Conservation (phyloP, 179 eudicot species). For the Kewa caespitosa region DNA sequence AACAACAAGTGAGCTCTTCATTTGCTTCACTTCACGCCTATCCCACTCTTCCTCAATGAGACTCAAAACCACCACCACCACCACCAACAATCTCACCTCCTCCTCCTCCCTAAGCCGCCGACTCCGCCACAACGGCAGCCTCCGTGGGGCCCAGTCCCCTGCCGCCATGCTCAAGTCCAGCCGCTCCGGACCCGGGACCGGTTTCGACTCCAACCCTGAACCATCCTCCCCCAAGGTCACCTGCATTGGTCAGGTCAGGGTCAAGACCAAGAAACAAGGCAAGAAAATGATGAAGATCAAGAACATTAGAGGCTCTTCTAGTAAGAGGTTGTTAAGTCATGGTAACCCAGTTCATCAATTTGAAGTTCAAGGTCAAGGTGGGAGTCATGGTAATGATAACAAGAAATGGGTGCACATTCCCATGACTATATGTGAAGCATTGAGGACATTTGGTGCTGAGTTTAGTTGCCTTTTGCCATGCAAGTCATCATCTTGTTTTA, state of each 20-base stretch:
- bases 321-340: constrained; percentile 17
- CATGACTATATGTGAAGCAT: constrained; percentile 63
- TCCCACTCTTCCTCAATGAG: constrained; percentile 32
- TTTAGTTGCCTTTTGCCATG: constrained; percentile 79
- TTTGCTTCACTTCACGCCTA: constrained; percentile 36
- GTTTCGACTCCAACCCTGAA: constrained; percentile 64
- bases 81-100: background rate
- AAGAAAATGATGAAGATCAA: constrained; percentile 49
- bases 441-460: constrained; percentile 61
- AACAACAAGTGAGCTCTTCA: constrained; percentile 36
- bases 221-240: constrained; percentile 92
- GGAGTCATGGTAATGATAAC: constrained; percentile 55
- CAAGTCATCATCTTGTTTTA: constrained; percentile 50
- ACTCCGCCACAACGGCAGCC: constrained; percentile 60
- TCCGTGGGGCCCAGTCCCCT: constrained; percentile 59
- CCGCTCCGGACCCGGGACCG: too few species aligned
- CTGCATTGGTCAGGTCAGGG: constrained; percentile 82
- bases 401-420: constrained; percentile 85
- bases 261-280: constrained; percentile 78
- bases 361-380: too few species aligned
- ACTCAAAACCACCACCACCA: constrained; percentile 27
- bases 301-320: constrained; percentile 34
- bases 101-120: constrained; percentile 68
- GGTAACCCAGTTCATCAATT: constrained; percentile 48
- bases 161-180: constrained; percentile 55